Base-by-base conservation (phyloP, 1,284 basidiomycete species). In the Xerocomus amazonicus region DNA sequence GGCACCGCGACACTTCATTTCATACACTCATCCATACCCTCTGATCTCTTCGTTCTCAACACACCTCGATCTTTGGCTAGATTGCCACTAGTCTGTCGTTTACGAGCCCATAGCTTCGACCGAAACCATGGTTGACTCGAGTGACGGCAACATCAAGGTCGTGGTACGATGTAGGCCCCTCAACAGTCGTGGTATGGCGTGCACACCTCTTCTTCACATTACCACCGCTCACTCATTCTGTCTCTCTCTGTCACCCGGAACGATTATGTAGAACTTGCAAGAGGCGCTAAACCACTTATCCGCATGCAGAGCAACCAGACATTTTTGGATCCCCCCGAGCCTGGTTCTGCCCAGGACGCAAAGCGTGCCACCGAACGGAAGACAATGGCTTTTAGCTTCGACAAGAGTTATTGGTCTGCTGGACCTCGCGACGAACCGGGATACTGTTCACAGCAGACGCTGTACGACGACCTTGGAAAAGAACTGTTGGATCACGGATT, bases 331-430 rank as follows among this genome's bases (percentile, higher is more conserved):
- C 92, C 94, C 8, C 94, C 94, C 34, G 90, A 92, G 62, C n/a
- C 68, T 26, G 85, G 86, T 32, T 81, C 84, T 9, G 59, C 74
- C 23, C 85, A 87, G 60, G 85, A 87, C 60, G 69, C 79, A 17
- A 87, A 87, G 59, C 84, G 89, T 61, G 87, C 90, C 16, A 84
- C 87, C 6, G 93, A 95, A 71, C 84, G 91, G 59, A 93, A 91
- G 73, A 79, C 84, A 9, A 89, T 95, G 81, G 73, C 80, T 1
- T 97, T 97, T 69, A 87, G 89, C 53, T 97, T 96, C 60, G 94
- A 97, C 79, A 95, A 93, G 77, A 90, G 87, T 51, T 97, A 97
- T 67, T 95, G 93, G 93, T 92, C 90, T 43, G 93, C 92, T 7
- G 91, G 93, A 1, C 76, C 87, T 9, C 80, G 90, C 59, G 87